Conservation (phyloP, 495 filamentous ascomycete species). For the Penicillium canescens region DNA sequence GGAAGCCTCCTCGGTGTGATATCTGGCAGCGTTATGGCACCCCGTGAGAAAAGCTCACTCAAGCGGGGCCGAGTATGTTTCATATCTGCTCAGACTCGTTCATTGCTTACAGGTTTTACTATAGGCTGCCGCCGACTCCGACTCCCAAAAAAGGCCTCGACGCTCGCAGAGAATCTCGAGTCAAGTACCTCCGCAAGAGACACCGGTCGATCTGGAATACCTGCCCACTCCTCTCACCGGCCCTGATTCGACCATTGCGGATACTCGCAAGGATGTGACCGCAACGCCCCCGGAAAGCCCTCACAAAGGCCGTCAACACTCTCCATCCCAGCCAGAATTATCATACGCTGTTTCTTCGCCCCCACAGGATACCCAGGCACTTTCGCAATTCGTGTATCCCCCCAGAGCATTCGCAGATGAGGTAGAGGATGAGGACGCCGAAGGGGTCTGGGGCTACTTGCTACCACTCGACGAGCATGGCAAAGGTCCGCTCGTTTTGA, state of each 20-base stretch:
- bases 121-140: slow-evolving; percentile 41
- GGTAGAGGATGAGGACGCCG: slow-evolving; percentile 75
- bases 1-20: slow-evolving; percentile 8
- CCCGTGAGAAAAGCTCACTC: slow-evolving; percentile 53
- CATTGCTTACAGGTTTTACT: slow-evolving; percentile 14
- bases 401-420: slow-evolving; percentile 74
- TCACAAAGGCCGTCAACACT: slow-evolving; percentile 53
- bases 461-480: slow-evolving; percentile 73
- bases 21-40: slow-evolving; percentile 40
- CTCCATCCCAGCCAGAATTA: slow-evolving; percentile 55
- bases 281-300: slow-evolving; percentile 68
- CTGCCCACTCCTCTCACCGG: slow-evolving; percentile 84
- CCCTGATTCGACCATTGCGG: slow-evolving; percentile 59
- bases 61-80: slow-evolving; percentile 51
- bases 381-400: slow-evolving; percentile 78
- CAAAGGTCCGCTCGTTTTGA: slow-evolving; percentile 71
- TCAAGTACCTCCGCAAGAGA: slow-evolving; percentile 56
- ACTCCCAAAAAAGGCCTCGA: slow-evolving; percentile 50
- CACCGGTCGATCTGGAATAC: slow-evolving; percentile 62
- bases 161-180: slow-evolving; percentile 53
- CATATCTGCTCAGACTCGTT: neutral
- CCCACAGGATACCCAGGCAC: slow-evolving; percentile 62
- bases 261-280: slow-evolving; percentile 68
- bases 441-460: slow-evolving; percentile 95
- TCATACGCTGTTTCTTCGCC: slow-evolving; percentile 70